Percentiles rank a stretch among this genome's conserved stretches.
Evolutionary conservation across 129 eudicot species (phyloP).

Genomic region (Chrysanthemum lavandulifolium): DNA sequence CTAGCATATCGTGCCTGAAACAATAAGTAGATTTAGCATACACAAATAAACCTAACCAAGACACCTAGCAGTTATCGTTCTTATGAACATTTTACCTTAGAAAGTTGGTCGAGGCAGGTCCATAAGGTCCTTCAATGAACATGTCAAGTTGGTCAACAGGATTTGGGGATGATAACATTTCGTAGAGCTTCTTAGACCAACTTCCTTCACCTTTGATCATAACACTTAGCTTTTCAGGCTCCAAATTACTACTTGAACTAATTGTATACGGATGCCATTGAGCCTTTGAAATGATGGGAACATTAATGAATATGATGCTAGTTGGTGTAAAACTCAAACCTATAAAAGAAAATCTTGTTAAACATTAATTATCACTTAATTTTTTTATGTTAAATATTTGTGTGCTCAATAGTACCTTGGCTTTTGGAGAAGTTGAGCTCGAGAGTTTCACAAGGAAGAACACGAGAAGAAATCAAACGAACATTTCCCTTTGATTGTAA

Average conservation of each 20-base stretch:
- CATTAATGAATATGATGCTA: constrained; percentile 67
- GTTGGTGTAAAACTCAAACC: constrained; percentile 64
- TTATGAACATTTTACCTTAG: constrained; percentile 37
- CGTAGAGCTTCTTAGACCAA: constrained; percentile 66
- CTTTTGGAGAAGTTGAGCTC: constrained; percentile 70
- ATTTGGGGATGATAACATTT: constrained; percentile 52
- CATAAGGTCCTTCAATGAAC: constrained; percentile 83
- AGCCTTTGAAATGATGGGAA: constrained; percentile 74
- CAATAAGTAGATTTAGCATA: no score
- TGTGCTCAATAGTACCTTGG: constrained; percentile 30
- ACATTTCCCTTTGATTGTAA: constrained; percentile 50
- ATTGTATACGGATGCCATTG: constrained; percentile 93
- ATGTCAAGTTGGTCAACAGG: constrained; percentile 47
- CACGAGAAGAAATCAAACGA: constrained; percentile 55
- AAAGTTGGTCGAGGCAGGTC: constrained; percentile 71
- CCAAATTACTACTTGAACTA: constrained; percentile 57
- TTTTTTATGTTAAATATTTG: no score
- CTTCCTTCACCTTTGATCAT: constrained; percentile 67
- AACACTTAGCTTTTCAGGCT: constrained; percentile 68
- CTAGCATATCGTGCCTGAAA: constrained; percentile 60
- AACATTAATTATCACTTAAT: no score
- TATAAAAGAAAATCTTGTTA: constrained; percentile 2
- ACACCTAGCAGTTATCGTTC: no score
- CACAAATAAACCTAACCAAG: no score
- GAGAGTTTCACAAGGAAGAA: constrained; percentile 51